phyloP scores from a whole-genome alignment of 768 basidiomycete genomes.

The Lactifluus subvellereus region DNA sequence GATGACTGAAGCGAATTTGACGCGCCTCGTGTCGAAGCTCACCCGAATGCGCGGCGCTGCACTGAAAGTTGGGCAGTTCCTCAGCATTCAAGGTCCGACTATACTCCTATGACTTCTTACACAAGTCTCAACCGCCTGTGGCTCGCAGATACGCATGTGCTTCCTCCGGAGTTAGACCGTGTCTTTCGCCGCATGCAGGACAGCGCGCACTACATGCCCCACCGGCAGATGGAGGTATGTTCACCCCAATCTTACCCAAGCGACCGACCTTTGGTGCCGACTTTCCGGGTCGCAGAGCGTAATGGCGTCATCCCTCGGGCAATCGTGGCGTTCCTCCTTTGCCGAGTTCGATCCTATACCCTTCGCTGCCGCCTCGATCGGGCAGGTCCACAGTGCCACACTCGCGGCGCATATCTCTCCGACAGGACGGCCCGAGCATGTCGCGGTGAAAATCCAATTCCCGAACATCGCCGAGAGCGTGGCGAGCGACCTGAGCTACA shows the following conservation, averaged over 20 bases:
- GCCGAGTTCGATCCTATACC: conserved; percentile 74
- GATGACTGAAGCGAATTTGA: conserved; percentile 88
- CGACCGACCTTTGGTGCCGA: not conserved
- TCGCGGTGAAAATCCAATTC: conserved; percentile 91
- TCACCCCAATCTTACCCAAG: conserved; percentile 2
- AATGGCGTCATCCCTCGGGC: conserved; percentile 65
- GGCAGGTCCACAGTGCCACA: conserved; percentile 83
- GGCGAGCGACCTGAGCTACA: conserved; percentile 78
- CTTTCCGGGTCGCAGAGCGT: conserved; percentile 46
- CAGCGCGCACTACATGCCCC: conserved; percentile 97
- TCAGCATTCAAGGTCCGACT: conserved; percentile 82
- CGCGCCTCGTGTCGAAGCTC: conserved; percentile 85
- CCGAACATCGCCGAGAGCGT: conserved; percentile 88
- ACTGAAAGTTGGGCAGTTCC: conserved; percentile 92
- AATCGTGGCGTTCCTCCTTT: conserved; percentile 69
- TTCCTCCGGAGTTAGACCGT: conserved; percentile 82
- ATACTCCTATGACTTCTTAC: not conserved
- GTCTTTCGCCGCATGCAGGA: conserved; percentile 91
- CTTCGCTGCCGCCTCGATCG: conserved; percentile 94
- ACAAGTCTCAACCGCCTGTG: not conserved
- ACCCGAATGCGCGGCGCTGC: conserved; percentile 96
- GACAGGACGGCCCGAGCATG: conserved; percentile 48
- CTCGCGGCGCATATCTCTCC: conserved; percentile 50
- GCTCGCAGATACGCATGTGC: conserved; percentile 70
- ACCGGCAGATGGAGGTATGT: conserved; percentile 92